Conservation (phyloP, 1,284 basidiomycete genomes). For the Blastosporella zonata region DNA sequence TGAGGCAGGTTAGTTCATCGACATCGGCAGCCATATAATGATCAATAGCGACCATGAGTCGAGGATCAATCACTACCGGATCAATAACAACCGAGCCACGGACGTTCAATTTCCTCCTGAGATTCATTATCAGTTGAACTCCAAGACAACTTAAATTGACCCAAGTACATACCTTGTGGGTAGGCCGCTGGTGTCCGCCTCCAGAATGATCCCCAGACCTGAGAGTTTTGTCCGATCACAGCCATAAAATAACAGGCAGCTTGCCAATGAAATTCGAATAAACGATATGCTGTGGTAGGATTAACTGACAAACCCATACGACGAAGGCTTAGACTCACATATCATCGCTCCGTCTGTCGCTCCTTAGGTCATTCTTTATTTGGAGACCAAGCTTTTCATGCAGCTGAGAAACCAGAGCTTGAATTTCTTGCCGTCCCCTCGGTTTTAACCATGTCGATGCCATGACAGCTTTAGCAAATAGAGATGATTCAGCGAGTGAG, state of each 20-base stretch:
- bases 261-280: slow-evolving; percentile 54
- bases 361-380: slow-evolving; percentile 35
- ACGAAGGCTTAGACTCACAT: slow-evolving; percentile 31
- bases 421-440: slow-evolving; percentile 54
- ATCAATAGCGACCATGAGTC: slow-evolving; percentile 50
- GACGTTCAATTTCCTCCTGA: slow-evolving; percentile 47
- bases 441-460: slow-evolving; percentile 40
- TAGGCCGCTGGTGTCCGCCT: slow-evolving; percentile 46
- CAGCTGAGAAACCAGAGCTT: slow-evolving; percentile 45
- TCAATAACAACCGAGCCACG: slow-evolving; percentile 45
- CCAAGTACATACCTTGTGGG: slow-evolving; percentile 51
- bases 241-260: slow-evolving; percentile 62
- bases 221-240: slow-evolving; percentile 51
- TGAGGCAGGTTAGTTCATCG: slow-evolving; percentile 50
- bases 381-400: slow-evolving; percentile 41
- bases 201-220: slow-evolving; percentile 40
- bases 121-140: background rate
- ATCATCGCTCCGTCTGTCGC: slow-evolving; percentile 25
- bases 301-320: background rate
- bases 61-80: slow-evolving; percentile 53
- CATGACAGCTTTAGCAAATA: slow-evolving; percentile 48
- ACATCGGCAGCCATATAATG: slow-evolving; percentile 47
- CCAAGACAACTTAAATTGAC: too few species aligned
- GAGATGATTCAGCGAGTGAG: slow-evolving; percentile 42
- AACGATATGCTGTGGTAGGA: slow-evolving; percentile 37